These are phyloP conservation scores for Hysterium pulicare DNA, from an alignment of 2,329 filamentous ascomycete species.

Conservation along the genomic window DNA sequence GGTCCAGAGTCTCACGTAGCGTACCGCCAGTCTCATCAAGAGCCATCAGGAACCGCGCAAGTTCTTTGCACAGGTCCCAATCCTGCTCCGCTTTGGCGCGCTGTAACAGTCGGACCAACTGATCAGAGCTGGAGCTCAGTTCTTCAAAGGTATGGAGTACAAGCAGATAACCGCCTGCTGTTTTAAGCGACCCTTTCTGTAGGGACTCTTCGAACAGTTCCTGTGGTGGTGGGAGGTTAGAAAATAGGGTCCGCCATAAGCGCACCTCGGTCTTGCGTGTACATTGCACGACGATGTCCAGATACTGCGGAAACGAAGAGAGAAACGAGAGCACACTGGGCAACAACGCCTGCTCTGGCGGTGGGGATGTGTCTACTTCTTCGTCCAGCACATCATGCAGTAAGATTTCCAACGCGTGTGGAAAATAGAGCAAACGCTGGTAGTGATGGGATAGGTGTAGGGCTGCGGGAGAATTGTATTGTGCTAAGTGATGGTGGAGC, in stretches of 20 bases:
- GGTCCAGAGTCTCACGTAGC: conserved; percentile 66
- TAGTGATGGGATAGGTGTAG: conserved; percentile 81
- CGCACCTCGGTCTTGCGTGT: conserved; percentile 95
- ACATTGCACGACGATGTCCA: conserved; percentile 94
- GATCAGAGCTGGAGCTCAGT: conserved; percentile 61
- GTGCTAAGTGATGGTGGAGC: conserved; percentile 72
- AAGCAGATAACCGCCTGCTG: conserved; percentile 92
- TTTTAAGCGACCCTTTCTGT: conserved; percentile 81
- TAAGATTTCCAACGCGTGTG: conserved; percentile 87
- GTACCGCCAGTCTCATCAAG: conserved; percentile 84
- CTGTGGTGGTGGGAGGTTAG: conserved; percentile 82
- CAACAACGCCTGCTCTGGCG: conserved; percentile 47
- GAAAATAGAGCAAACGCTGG: conserved; percentile 82
- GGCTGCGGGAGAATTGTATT: conserved; percentile 75
- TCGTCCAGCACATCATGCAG: conserved; percentile 92
- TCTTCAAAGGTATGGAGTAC: conserved; percentile 79
- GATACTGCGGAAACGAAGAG: conserved; percentile 66
- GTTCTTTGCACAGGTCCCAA: conserved; percentile 93
- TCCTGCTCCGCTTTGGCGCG: conserved; percentile 80
- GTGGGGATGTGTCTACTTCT: conserved; percentile 70
- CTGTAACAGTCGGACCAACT: conserved; percentile 76
- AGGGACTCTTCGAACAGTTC: conserved; percentile 93
- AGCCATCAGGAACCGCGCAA: conserved; percentile 90
- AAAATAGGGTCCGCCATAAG: conserved; percentile 91
- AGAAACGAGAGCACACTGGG: conserved; percentile 53